phyloP scores from a whole-genome alignment of 352 stramenopile species.

The Nothophytophthora sp. region DNA sequence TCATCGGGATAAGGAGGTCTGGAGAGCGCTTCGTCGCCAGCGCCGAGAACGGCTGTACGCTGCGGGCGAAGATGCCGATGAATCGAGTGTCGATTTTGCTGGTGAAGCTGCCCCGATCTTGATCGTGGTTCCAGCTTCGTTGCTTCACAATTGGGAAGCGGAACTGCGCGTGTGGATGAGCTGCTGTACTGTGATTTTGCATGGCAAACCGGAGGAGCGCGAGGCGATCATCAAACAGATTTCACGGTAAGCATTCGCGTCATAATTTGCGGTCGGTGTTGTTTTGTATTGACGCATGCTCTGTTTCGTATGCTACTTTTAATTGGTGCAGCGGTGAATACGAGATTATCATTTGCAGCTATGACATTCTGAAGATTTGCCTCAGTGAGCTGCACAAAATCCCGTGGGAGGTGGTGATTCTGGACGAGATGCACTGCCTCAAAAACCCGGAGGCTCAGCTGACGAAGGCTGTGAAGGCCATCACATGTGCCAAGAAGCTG shows the following conservation, averaged over 20 bases:
- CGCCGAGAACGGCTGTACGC: constrained; percentile 76
- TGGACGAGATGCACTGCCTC: constrained; percentile 99
- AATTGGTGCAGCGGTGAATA: constrained; percentile 62
- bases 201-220: constrained; percentile 59
- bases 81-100: constrained; percentile 39
- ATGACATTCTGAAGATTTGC: constrained; percentile 91
- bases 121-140: constrained; percentile 97
- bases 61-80: constrained; percentile 34
- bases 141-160: constrained; percentile 99
- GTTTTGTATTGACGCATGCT: constrained; percentile 45
- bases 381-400: constrained; percentile 81
- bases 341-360: constrained; percentile 84
- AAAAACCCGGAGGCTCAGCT: constrained; percentile 97
- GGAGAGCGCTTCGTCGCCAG: constrained; percentile 94
- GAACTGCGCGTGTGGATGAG: constrained; percentile 97
- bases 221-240: constrained; percentile 61
- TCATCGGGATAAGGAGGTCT: constrained; percentile 94
- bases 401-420: constrained; percentile 93
- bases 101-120: constrained; percentile 89
- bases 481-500: constrained; percentile 67
- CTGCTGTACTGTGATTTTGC: constrained; percentile 60
- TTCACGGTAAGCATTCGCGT: too few relatives aligned
- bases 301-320: neutral
- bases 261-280: too few relatives aligned
- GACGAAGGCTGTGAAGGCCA: constrained; percentile 67